Evolutionary conservation across 768 basidiomycete species (phyloP), one percentile per base, ranked within the genome.

Genomic region (Wakefieldia striispora): DNA sequence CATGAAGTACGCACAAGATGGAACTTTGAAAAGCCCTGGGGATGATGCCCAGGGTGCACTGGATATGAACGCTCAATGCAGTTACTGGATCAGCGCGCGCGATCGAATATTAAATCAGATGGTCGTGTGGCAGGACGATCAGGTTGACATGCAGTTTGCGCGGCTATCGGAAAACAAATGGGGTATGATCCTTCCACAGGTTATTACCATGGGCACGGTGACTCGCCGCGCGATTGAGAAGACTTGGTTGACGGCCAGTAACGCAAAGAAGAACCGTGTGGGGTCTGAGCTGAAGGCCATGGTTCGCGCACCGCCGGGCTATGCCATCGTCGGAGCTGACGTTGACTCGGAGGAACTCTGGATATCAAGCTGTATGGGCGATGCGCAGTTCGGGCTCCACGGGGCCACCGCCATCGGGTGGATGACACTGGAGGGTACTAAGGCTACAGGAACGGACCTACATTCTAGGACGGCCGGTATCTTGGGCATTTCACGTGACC

Each of bases 351-450:
- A 98, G 71, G 97, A 99, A 68, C 75, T 99, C 20, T 98, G 97
- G 97, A 98, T 98, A 56, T 95, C 95, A 17, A 94, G 91, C 61
- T 91, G 92, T 51, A 95, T 98, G 91, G 95, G 95, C 1, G 97
- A 98, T 62, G 91, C 94, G 0, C 95, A 99, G 68, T 97, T 99
- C 66, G 97, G 95, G 9, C 66, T 95, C 49, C 95, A 99, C 58
- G 95, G 95, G 11, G 92, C 94, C 11, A 95, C 94, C 3, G 94
- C 95, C 2, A 84, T 99, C 37, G 95, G 97, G 3, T 98, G 95
- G 95, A 98, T 99, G 95, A 97, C 95, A 14, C 79, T 99, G 24
- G 97, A 98, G 67, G 95, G 97, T 1, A 95, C 95, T 14, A 98
- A 98, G 69, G 79, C 85, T 0, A 86, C 88, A 0, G 94, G 94